phyloP scores from a whole-genome alignment of 768 basidiomycete species.

The Hygrocybe punicea region DNA sequence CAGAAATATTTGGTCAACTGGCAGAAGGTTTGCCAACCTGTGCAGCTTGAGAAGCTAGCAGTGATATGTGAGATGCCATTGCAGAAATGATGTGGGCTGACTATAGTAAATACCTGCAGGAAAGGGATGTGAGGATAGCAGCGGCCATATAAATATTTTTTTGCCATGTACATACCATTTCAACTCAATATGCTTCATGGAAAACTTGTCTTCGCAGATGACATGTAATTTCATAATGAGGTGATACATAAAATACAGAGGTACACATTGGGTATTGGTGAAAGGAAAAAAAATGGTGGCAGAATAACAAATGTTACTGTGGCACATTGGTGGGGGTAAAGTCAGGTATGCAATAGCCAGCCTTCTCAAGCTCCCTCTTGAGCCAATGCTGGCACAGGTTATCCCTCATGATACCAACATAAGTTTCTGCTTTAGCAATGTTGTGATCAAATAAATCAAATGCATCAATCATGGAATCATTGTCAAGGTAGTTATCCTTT shows the following conservation, averaged over 20 bases:
- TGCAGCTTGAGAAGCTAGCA: neutral
- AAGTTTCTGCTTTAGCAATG: neutral
- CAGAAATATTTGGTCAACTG: neutral
- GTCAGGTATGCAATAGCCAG: neutral
- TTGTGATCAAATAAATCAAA: neutral
- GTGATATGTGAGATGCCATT: constrained; percentile 9
- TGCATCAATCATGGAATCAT: neutral
- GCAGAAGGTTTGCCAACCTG: constrained; percentile 2
- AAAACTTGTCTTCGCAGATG: too few relatives aligned
- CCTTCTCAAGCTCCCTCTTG: neutral
- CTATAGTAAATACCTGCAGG: neutral
- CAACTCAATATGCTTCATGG: too few relatives aligned
- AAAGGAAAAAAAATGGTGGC: too few relatives aligned
- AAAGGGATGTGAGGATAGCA: too few relatives aligned
- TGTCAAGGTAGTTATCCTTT: neutral
- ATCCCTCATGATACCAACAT: neutral
- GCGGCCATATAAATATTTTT: too few relatives aligned
- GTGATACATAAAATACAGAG: too few relatives aligned
- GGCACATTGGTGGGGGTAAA: neutral
- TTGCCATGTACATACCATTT: too few relatives aligned
- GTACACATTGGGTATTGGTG: too few relatives aligned
- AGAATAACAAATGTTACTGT: too few relatives aligned
- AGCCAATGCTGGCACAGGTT: too few relatives aligned
- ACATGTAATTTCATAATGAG: too few relatives aligned
- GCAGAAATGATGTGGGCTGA: constrained; percentile 13